Evolutionary conservation across 208 protist species (phyloP), one percentile per base, ranked within the genome.

Genomic region (Trypanosoma platydactyli): DNA sequence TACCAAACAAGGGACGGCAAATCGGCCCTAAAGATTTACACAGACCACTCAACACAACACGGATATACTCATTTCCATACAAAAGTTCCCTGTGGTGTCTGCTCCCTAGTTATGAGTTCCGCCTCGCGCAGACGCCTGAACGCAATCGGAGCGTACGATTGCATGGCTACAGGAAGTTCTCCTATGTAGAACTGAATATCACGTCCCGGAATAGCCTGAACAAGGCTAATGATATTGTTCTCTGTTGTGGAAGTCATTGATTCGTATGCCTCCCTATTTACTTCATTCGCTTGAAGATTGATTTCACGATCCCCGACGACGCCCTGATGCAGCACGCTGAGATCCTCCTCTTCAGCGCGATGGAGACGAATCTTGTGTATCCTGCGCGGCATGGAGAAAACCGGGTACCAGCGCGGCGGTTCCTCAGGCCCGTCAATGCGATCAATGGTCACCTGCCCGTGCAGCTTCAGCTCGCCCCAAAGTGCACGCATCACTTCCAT

Each of bases 151-250:
- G 83, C 88, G 38, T 55, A 55, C 11, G 64, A 53, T 52, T 73
- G 84, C 64, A 83, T 46, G 4, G 33, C 30, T 27, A 56, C 42
- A 1, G 88, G 79, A 42, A 94, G 69, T 45, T 79, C 56, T 29
- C 67, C 35, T 53, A 94, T 84, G 68, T 94, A 94, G 50, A 70
- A 76, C 51, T 91, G 88, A 33, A 94, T 94, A 55, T 89, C 77
- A 49, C 74, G 70, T 20, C 77, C 81, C 11, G 88, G 84, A 3
- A 71, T 51, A 18, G 24, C 27, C 48, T 85, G 80, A 52, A 94
- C 84, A 30, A 85, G 51, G 12, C 35, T 51, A 46, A 86, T 45
- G 46, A 94, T 73, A 24, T 68, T 54, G 20, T 56, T 76, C 51
- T 94, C 84, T 30, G 88, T 61, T 27, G 76, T 61, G 9, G 68